These are phyloP conservation scores for Colletotrichum falcatum DNA, from an alignment of 2,329 filamentous ascomycete species.

Conservation along the genomic window DNA sequence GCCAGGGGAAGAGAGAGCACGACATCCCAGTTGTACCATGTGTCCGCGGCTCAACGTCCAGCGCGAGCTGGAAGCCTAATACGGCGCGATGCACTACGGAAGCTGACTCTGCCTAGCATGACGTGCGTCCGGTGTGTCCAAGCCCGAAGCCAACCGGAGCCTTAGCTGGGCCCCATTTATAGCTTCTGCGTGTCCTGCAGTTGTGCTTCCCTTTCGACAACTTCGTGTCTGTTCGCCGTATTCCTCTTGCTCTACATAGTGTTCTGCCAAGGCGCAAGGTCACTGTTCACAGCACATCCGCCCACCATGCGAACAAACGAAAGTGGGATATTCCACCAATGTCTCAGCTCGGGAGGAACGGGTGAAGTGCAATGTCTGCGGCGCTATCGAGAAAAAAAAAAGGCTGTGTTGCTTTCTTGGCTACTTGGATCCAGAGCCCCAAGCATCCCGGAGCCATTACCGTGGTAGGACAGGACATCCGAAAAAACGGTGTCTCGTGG, in stretches of 20 bases:
- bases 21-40: constrained; percentile 1
- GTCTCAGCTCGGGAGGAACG: no score
- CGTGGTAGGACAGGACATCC: constrained; percentile 35
- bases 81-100: constrained; percentile 7
- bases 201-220: constrained; percentile 14
- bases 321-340: no score
- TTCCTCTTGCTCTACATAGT: background rate
- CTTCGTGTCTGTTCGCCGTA: background rate
- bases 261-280: constrained; percentile 19
- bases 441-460: constrained; percentile 27
- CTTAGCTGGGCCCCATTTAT: background rate
- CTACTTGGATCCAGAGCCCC: constrained; percentile 25
- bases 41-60: background rate
- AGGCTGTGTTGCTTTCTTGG: constrained; percentile 7
- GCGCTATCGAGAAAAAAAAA: background rate
- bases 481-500: constrained; percentile 24
- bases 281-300: background rate
- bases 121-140: background rate
- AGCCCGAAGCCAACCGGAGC: constrained; percentile 1
- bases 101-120: constrained; percentile 7
- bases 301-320: no score
- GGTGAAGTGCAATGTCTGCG: background rate
- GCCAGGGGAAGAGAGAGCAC: background rate
- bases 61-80: constrained; percentile 32
- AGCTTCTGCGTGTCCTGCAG: background rate